Evolutionary conservation across 495 filamentous ascomycete species (phyloP).

Genomic region (Penicillium arizonense): DNA sequence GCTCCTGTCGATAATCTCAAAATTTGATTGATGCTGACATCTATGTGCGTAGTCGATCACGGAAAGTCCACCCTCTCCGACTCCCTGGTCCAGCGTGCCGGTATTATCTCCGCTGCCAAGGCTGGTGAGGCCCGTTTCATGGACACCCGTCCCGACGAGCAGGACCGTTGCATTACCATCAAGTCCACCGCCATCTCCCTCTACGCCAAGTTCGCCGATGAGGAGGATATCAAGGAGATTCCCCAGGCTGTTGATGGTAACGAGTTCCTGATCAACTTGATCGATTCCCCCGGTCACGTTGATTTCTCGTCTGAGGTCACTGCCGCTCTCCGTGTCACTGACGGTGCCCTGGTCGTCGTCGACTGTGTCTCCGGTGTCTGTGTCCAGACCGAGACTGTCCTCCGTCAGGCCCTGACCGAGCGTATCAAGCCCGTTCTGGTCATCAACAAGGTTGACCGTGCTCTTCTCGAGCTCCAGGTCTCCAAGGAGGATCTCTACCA

Average conservation of each 20-base stretch:
- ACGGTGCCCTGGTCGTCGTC: slow-evolving; percentile 98
- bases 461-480: slow-evolving; percentile 96
- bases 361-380: slow-evolving; percentile 99
- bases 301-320: slow-evolving; percentile 99
- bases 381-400: slow-evolving; percentile 99
- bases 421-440: slow-evolving; percentile 99
- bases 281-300: slow-evolving; percentile 99
- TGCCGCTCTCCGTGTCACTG: slow-evolving; percentile 98
- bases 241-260: slow-evolving; percentile 81
- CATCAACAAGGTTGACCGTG: slow-evolving; percentile 99
- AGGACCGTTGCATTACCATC: slow-evolving; percentile 99
- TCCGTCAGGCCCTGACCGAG: slow-evolving; percentile 98
- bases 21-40: slow-evolving; percentile 1
- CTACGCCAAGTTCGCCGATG: slow-evolving; percentile 78
- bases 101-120: slow-evolving; percentile 99
- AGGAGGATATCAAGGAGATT: slow-evolving; percentile 94
- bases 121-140: slow-evolving; percentile 94
- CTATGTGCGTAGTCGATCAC: slow-evolving; percentile 74
- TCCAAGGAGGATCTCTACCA: slow-evolving; percentile 99
- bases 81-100: slow-evolving; percentile 96
- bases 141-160: slow-evolving; percentile 95
- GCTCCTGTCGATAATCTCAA: slow-evolving; percentile 11
- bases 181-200: slow-evolving; percentile 99
- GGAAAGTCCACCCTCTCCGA: slow-evolving; percentile 99
- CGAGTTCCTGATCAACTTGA: slow-evolving; percentile 99